Conservation (phyloP, 139 green algal species). For the Raphidocelis subcapitata region DNA sequence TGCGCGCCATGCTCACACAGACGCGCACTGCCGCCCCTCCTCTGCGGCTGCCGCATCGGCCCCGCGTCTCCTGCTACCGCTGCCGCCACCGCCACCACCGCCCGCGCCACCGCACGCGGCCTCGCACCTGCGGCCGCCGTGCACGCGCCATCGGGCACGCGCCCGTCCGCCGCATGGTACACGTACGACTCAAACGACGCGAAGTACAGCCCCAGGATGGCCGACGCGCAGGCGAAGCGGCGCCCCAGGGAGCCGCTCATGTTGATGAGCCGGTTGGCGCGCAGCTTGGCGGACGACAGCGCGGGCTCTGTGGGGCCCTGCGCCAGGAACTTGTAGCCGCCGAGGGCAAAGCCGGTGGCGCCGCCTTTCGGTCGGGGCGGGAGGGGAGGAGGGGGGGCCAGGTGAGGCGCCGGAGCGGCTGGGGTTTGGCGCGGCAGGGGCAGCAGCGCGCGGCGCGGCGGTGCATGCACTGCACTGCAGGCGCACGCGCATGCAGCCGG, state of each 20-base stretch:
- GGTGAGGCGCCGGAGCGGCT: neutral
- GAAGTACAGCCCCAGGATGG: slow-evolving; percentile 82
- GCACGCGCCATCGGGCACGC: slow-evolving; percentile 52
- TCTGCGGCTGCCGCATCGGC: too few relatives aligned
- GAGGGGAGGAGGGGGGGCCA: neutral
- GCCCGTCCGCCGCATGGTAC: slow-evolving; percentile 52
- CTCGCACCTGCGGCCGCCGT: slow-evolving; percentile 63
- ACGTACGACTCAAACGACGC: slow-evolving; percentile 59
- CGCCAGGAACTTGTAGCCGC: slow-evolving; percentile 36
- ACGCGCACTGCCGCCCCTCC: too few relatives aligned
- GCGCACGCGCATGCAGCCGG: neutral
- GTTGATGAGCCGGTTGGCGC: slow-evolving; percentile 79
- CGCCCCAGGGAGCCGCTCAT: slow-evolving; percentile 45
- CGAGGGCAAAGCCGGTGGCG: slow-evolving; percentile 31
- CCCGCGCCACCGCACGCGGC: neutral
- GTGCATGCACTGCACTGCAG: neutral
- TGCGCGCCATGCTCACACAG: too few relatives aligned
- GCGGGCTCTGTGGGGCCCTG: slow-evolving; percentile 31
- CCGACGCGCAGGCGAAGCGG: slow-evolving; percentile 66
- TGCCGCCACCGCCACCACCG: neutral
- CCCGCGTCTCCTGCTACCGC: neutral
- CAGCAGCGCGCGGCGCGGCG: neutral
- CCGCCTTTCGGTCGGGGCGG: slow-evolving; percentile 17
- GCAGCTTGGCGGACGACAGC: slow-evolving; percentile 40
- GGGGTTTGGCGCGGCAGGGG: neutral